Base-by-base conservation (phyloP, 2,329 filamentous ascomycete genomes). In the Trichoderma koningiopsis region DNA sequence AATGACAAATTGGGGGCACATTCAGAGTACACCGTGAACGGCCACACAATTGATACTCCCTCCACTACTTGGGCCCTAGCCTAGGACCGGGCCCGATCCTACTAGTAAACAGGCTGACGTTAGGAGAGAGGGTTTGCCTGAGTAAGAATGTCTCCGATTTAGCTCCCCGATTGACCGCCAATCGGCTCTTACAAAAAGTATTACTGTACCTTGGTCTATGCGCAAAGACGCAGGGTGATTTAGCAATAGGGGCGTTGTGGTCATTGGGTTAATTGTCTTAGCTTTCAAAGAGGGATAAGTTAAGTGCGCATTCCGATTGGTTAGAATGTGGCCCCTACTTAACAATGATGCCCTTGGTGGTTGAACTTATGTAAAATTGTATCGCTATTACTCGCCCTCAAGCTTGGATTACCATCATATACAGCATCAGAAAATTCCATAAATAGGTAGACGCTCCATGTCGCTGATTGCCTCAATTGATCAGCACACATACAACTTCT, bases 191-290 rank as follows among this genome's bases (percentile, higher is more conserved):
- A 49, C n/a, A 4, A 19, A 8, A 19, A 19, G 4, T 5, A 43
- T 43, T 43, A 43, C 37, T 19, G 16, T 16, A 43, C n/a, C 37
- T 43, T 27, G 14, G 57, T 4, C 58, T 6, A 61, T 16, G 58
- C 27, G 58, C 58, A 49, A 35, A 47, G 19, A 13, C 37, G 6
- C 8, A 24, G n/a, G 37, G 16, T 4, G 19, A 19, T 33, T 19
- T 29, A 35, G 24, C 14, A 6, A 27, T 4, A 31, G 13, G n/a
- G n/a, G n/a, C 53, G 62, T 10, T 37, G 19, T 13, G 29, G 53
- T 35, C 16, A 66, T 66, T 57, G 62, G 62, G 16, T n/a, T 16
- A 27, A n/a, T 14, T 66, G 52, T 66, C 62, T 57, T 4, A 57
- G 37, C 35, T 40, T 11, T 22, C 11, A 27, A 29, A 31, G 29